Percentiles rank a stretch among this genome's conserved stretches.
Conservation (phyloP, 805 yeast species). For the Candida tibetensis region DNA sequence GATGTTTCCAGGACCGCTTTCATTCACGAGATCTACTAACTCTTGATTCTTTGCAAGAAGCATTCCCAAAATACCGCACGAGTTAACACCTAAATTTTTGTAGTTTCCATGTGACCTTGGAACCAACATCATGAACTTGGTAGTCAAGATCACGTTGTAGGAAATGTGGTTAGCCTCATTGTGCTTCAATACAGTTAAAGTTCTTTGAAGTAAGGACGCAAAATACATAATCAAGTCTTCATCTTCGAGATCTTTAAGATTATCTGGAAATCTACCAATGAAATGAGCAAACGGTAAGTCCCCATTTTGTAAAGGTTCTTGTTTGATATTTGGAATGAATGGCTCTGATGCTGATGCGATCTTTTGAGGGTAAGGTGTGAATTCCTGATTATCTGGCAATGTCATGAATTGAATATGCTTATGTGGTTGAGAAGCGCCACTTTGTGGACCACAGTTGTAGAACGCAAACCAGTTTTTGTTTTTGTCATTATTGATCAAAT, state of each 20-base stretch:
- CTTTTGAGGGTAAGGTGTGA: slow-evolving; percentile 54
- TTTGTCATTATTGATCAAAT: slow-evolving; percentile 39
- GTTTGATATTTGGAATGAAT: slow-evolving; percentile 51
- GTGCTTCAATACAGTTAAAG: slow-evolving; percentile 64
- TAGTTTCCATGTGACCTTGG: slow-evolving; percentile 67
- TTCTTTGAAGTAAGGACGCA: slow-evolving; percentile 67
- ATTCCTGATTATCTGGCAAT: slow-evolving; percentile 50
- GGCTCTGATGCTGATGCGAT: slow-evolving; percentile 43
- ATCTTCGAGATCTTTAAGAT: slow-evolving; percentile 39
- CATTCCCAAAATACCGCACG: slow-evolving; percentile 79
- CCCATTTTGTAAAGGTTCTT: slow-evolving; percentile 61
- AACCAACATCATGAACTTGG: slow-evolving; percentile 79
- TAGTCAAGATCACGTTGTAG: slow-evolving; percentile 80
- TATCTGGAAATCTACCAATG: slow-evolving; percentile 56
- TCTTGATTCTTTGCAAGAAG: slow-evolving; percentile 70
- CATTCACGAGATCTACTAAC: slow-evolving; percentile 44
- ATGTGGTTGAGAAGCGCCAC: slow-evolving; percentile 96
- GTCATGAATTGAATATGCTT: slow-evolving; percentile 86
- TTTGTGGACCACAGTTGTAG: slow-evolving; percentile 80
- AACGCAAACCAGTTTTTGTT: slow-evolving; percentile 66
- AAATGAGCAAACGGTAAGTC: slow-evolving; percentile 78
- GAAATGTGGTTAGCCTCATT: slow-evolving; percentile 47
- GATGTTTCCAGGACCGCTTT: slow-evolving; percentile 50
- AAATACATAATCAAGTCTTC: slow-evolving; percentile 67
- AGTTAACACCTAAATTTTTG: slow-evolving; percentile 61